A percentile compares a stretch with the other conserved stretches of the same genome.
Evolutionary conservation across 495 filamentous ascomycete genomes (phyloP).

Genomic region (Penicillium coffeae): DNA sequence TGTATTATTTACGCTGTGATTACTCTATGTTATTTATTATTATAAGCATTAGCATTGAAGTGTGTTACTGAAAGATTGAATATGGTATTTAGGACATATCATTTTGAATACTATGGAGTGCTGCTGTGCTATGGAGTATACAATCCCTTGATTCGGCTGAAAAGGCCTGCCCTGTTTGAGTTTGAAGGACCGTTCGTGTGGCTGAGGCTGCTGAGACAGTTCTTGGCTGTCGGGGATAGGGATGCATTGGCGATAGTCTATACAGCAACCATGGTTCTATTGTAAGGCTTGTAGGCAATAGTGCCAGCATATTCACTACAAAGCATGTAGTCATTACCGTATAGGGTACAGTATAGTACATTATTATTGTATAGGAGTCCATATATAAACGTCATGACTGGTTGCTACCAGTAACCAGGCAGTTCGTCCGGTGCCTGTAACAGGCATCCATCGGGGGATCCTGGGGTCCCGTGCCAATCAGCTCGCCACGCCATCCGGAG

Average conservation of each 20-base stretch:
- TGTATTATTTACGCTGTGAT: background rate
- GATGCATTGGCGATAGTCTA: too few species aligned
- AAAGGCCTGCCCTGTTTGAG: background rate
- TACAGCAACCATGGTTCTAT: too few species aligned
- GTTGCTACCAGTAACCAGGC: conserved; percentile 19
- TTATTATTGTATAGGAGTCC: background rate
- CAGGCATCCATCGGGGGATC: conserved; percentile 12
- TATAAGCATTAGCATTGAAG: too few species aligned
- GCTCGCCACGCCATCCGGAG: conserved; percentile 19
- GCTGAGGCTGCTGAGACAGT: background rate
- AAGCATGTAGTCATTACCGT: too few species aligned
- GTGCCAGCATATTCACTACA: too few species aligned
- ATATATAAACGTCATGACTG: conserved; percentile 34
- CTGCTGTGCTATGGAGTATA: background rate
- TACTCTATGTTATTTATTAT: too few species aligned
- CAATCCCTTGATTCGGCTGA: conserved; percentile 11
- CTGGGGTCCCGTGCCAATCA: conserved; percentile 31
- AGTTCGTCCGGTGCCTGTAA: conserved; percentile 16
- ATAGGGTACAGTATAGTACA: too few species aligned
- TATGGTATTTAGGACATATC: too few species aligned
- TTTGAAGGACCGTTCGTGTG: background rate
- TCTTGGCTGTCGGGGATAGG: too few species aligned
- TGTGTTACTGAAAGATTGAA: too few species aligned
- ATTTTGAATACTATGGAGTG: background rate
- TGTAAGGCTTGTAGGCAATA: too few species aligned